Base-by-base conservation (phyloP, 371 early-diverging fungal genomes). In the Apophysomyces variabilis region DNA sequence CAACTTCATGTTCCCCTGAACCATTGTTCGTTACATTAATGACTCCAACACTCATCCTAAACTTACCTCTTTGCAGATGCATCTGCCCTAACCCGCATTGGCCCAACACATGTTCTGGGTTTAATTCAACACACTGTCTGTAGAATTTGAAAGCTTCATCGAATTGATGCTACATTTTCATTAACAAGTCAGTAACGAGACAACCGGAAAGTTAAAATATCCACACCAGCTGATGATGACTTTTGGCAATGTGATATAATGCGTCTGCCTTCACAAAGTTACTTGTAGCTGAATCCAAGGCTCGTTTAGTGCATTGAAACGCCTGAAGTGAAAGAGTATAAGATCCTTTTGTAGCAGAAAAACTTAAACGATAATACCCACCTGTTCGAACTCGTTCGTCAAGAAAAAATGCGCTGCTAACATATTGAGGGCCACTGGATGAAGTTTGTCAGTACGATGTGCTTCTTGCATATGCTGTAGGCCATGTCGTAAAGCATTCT, bases 31-130 rank as follows among this genome's bases (percentile, higher is more conserved):
- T 26, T 26, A 26, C 3, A 3, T 26, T 26, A 26, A 26, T 3
- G 32, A 26, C 32, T 43, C 16, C 32, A 36, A 58, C 5, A 14
- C 7, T 38, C 13, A n/a, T 5, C 9, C 13, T 35, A 7, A 5
- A 39, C 9, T 60, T 65, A 74, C 78, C 77, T 66, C 78, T 74
- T 41, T 84, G 77, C 35, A 90, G 60, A 59, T 77, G 77, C 82
- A 90, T 88, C 75, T 95, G 91, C 0, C 92, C 95, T 46, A 94
- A 73, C 7, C 92, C 92, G 68, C 86, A 94, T 65, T 90, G 91
- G n/a, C 90, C 89, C 59, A 88, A 60, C 0, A 83, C 50, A 58
- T 95, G 90, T 13, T 85, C 73, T 0, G 89, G 86, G 75, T 93
- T 88, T 59, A 89, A 75, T 16, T 82, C 77, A n/a, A 86, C 75